Conservation (phyloP, 2,329 filamentous ascomycete species). For the Ophiostoma perfectum region DNA sequence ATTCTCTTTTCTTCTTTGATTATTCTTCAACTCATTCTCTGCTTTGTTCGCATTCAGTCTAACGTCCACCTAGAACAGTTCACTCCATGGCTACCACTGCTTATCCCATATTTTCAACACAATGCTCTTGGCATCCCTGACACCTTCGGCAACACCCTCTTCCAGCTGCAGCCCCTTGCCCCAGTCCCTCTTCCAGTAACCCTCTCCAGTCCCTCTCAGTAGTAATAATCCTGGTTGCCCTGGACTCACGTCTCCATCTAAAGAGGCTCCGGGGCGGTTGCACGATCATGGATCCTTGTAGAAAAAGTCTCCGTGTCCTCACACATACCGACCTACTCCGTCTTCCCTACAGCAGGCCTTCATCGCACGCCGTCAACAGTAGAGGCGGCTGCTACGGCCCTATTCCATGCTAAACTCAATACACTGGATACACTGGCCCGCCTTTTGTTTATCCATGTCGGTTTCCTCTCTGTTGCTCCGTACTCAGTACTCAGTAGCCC, state of each 20-base stretch:
- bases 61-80: no score
- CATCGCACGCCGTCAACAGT: no score
- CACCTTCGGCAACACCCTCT: conserved; percentile 15
- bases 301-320: neutral
- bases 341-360: no score
- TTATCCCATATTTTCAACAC: neutral
- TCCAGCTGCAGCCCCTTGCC: conserved; percentile 5
- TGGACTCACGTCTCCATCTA: neutral
- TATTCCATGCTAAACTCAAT: no score
- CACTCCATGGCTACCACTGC: no score
- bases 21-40: neutral
- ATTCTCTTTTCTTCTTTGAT: no score
- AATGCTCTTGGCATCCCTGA: conserved; percentile 2
- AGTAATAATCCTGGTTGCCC: neutral
- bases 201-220: neutral
- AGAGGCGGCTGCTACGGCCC: no score
- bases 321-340: no score
- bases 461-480: no score
- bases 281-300: neutral
- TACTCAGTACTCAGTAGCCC: no score
- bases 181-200: neutral
- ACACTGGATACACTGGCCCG: no score
- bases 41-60: neutral
- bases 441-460: no score
- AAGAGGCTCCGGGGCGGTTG: conserved; percentile 7